Conservation (phyloP, 2,329 filamentous ascomycete species). For the Colletotrichum costaricense region DNA sequence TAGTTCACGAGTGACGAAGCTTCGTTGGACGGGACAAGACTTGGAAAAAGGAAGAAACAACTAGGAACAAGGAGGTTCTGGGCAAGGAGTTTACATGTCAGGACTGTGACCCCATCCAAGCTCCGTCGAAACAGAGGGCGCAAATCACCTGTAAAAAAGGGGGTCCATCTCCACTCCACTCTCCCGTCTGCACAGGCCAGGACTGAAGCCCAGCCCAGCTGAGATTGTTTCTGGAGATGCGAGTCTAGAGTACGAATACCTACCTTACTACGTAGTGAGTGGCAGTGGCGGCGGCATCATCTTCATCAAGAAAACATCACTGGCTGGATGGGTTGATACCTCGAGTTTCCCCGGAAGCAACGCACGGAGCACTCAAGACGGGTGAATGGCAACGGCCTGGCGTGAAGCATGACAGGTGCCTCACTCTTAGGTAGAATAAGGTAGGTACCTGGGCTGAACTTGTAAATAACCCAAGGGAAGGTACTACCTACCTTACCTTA, state of each 20-base stretch:
- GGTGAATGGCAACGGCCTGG: not conserved
- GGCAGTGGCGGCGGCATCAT: not conserved
- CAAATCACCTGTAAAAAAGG: slow-evolving; percentile 30
- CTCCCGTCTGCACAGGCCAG: slow-evolving; percentile 27
- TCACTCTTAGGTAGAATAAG: not conserved
- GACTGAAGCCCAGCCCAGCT: not conserved
- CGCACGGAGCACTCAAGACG: slow-evolving; percentile 16
- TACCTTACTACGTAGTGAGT: not conserved
- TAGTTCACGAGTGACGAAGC: not conserved
- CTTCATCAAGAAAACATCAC: not conserved
- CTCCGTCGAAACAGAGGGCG: slow-evolving; percentile 31
- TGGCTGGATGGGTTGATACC: slow-evolving; percentile 14
- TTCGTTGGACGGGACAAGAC: not conserved
- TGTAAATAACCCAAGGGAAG: not conserved
- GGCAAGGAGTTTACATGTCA: slow-evolving; percentile 20
- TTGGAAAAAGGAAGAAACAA: not conserved
- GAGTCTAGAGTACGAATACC: not conserved
- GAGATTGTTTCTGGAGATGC: slow-evolving; percentile 3
- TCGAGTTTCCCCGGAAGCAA: slow-evolving; percentile 20
- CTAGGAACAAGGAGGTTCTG: not conserved
- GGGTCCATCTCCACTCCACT: slow-evolving; percentile 32
- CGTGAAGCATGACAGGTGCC: not conserved
- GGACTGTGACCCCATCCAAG: slow-evolving; percentile 27
- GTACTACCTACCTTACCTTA: not conserved
- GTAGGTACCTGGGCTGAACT: not conserved